Conservation (phyloP, 2,329 filamentous ascomycete genomes). For the Anthostomella pinea region DNA sequence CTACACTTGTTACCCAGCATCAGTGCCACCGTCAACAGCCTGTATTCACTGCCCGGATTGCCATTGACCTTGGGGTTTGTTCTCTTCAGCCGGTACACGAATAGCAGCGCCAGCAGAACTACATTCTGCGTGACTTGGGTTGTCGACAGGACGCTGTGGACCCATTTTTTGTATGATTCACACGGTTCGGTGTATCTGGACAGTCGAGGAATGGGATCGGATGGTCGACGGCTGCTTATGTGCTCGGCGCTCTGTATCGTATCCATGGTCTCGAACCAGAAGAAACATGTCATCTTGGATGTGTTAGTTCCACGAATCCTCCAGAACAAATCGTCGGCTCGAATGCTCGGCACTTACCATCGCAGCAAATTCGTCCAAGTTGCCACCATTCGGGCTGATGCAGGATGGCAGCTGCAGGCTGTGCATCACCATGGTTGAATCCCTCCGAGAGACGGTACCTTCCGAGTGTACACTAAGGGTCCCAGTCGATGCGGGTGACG, state of each 20-base stretch:
- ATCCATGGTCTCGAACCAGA: slow-evolving; percentile 93
- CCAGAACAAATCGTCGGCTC: too few relatives aligned
- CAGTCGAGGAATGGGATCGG: slow-evolving; percentile 47
- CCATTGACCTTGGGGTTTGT: slow-evolving; percentile 87
- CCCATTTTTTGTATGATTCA: slow-evolving; percentile 87
- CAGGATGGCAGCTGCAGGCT: slow-evolving; percentile 71
- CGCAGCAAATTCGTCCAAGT: slow-evolving; percentile 77
- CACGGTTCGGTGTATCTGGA: slow-evolving; percentile 72
- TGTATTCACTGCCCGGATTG: slow-evolving; percentile 88
- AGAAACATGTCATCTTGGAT: slow-evolving; percentile 96
- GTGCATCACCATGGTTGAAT: slow-evolving; percentile 50
- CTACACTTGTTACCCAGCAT: slow-evolving; percentile 98
- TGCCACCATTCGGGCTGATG: slow-evolving; percentile 73
- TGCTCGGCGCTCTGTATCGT: slow-evolving; percentile 73
- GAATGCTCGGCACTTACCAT: slow-evolving; percentile 62
- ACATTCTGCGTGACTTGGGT: slow-evolving; percentile 97
- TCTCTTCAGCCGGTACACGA: slow-evolving; percentile 90
- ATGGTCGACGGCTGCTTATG: slow-evolving; percentile 38
- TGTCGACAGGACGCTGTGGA: slow-evolving; percentile 82
- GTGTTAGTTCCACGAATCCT: too few relatives aligned
- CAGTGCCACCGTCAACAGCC: slow-evolving; percentile 86
- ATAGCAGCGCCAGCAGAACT: slow-evolving; percentile 82
- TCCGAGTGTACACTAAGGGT: slow-evolving; percentile 28
- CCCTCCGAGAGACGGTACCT: slow-evolving; percentile 34
- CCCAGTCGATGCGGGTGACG: slow-evolving; percentile 36